Evolutionary conservation across 2,329 filamentous ascomycete species (phyloP).

Genomic region (Triangularia setosa): DNA sequence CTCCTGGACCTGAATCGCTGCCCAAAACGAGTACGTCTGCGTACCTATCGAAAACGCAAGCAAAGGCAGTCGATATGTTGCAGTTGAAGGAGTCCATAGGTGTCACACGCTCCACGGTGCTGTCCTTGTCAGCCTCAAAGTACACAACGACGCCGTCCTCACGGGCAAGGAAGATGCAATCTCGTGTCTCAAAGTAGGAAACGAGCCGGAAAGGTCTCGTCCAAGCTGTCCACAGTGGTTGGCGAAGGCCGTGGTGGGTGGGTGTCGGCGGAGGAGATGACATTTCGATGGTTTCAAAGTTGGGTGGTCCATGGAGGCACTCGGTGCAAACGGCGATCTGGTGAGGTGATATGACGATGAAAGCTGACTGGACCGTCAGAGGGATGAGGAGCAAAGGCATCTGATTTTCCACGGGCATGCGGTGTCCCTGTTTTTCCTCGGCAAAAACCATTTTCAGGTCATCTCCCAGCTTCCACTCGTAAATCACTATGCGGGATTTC

Average conservation of each 20-base stretch:
- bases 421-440: slow-evolving; percentile 47
- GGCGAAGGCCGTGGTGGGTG: slow-evolving; percentile 43
- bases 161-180: slow-evolving; percentile 79
- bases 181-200: slow-evolving; percentile 59
- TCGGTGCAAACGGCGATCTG: slow-evolving; percentile 55
- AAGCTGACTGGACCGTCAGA: slow-evolving; percentile 65
- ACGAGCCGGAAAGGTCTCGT: slow-evolving; percentile 68
- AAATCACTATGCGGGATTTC: slow-evolving; percentile 50
- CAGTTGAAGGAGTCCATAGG: slow-evolving; percentile 64
- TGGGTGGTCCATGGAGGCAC: slow-evolving; percentile 48
- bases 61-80: slow-evolving; percentile 78
- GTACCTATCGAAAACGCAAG: slow-evolving; percentile 63
- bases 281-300: slow-evolving; percentile 44
- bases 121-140: slow-evolving; percentile 60
- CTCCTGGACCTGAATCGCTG: slow-evolving; percentile 73
- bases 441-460: slow-evolving; percentile 43
- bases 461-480: slow-evolving; percentile 57
- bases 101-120: slow-evolving; percentile 51
- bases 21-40: slow-evolving; percentile 77
- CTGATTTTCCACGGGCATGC: slow-evolving; percentile 48
- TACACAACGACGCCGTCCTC: slow-evolving; percentile 82
- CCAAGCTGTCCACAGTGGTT: slow-evolving; percentile 79
- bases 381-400: slow-evolving; percentile 70
- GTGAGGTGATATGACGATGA: slow-evolving; percentile 62
- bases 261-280: slow-evolving; percentile 38